Evolutionary conservation across 371 early-diverging fungal genomes (phyloP).

Genomic region (Mortierella sp.): DNA sequence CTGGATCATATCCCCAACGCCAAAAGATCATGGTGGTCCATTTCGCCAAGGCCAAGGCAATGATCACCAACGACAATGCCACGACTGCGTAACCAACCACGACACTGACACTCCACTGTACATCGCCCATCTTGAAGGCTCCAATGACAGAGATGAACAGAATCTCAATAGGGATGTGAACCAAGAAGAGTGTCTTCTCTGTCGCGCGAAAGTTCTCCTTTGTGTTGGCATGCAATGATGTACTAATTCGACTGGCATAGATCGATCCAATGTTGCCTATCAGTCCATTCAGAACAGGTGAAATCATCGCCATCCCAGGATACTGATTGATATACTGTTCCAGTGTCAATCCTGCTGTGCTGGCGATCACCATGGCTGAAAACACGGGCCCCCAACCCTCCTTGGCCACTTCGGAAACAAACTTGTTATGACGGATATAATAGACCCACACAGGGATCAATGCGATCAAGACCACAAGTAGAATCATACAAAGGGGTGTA

Average conservation of each 20-base stretch:
- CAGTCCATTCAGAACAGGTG: conserved; percentile 80
- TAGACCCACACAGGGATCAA: conserved; percentile 66
- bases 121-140: conserved; percentile 63
- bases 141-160: conserved; percentile 72
- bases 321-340: conserved; percentile 77
- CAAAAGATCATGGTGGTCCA: conserved; percentile 70
- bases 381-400: conserved; percentile 84
- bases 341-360: conserved; percentile 80
- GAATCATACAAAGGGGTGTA: conserved; percentile 61
- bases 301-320: conserved; percentile 80
- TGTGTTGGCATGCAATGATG: conserved; percentile 72
- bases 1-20: conserved; percentile 81
- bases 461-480: conserved; percentile 57
- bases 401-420: conserved; percentile 70
- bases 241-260: conserved; percentile 84
- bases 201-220: conserved; percentile 64
- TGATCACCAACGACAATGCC: conserved; percentile 55
- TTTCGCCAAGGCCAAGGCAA: conserved; percentile 63
- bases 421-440: conserved; percentile 67
- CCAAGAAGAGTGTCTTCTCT: conserved; percentile 68
- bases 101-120: conserved; percentile 38
- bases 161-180: conserved; percentile 79
- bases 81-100: conserved; percentile 56
- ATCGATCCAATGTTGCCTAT: conserved; percentile 87
- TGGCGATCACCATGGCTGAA: conserved; percentile 82